A percentile compares a stretch with the other conserved stretches of the same genome.
phyloP scores from a whole-genome alignment of 106 monocot species.

The Apostasia shenzhenica region DNA sequence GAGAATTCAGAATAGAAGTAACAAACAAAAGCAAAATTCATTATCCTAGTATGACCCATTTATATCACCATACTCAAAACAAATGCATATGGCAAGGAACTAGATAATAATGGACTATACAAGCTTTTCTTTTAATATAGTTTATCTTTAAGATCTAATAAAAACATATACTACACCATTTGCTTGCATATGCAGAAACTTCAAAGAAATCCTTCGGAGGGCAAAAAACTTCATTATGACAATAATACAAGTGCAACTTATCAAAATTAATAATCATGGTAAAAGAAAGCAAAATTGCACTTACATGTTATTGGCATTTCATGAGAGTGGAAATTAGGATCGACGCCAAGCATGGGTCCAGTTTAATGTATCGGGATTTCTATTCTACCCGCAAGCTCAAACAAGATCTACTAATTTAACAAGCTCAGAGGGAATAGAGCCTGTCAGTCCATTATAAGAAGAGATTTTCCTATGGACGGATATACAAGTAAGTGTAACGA shows the following conservation, averaged over 20 bases:
- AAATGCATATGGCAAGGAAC: too few relatives aligned
- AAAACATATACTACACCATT: too few relatives aligned
- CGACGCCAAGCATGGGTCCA: constrained; percentile 51
- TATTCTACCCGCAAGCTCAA: constrained; percentile 69
- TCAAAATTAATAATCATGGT: neutral
- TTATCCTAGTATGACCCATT: too few relatives aligned
- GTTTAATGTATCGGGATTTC: constrained; percentile 63
- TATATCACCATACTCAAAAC: too few relatives aligned
- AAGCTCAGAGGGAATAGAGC: constrained; percentile 51
- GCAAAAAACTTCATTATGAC: too few relatives aligned
- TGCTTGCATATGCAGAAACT: neutral
- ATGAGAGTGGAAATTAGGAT: constrained; percentile 16
- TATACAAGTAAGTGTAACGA: neutral
- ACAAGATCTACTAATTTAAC: constrained; percentile 57
- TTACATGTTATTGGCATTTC: constrained; percentile 17
- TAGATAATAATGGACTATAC: neutral
- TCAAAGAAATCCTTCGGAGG: too few relatives aligned
- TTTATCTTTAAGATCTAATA: neutral
- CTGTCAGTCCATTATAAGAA: constrained; percentile 78
- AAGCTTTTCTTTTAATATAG: neutral
- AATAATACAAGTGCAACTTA: too few relatives aligned
- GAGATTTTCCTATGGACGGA: constrained; percentile 45
- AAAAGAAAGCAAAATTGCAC: constrained; percentile 6
- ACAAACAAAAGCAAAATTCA: too few relatives aligned
- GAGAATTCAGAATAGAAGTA: too few relatives aligned